Base-by-base conservation (phyloP, 1,139 yeast species). In the Insectozyma bohioensis region DNA sequence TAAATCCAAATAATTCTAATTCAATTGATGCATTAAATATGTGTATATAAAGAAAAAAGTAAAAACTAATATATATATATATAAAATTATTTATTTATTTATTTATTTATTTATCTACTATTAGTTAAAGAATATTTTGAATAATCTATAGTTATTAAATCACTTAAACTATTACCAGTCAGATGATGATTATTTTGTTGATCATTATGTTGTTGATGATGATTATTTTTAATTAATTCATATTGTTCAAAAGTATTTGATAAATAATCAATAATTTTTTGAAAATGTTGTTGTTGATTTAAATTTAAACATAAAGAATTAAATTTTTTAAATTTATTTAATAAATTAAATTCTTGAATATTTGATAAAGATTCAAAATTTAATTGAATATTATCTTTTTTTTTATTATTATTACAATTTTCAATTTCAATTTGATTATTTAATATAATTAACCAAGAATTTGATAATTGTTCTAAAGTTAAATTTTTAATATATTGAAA, bases 381-480 rank as follows among this genome's bases (percentile, higher is more conserved):
- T 12, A 54, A 46, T 19, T 63, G n/a, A 12, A 34, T 39, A 14
- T 39, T 43, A 10, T 37, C 38, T 3, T 34, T 38, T 11, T 33
- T 33, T 19, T 32, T 17, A 14, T 27, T 16, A 29, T 12, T 30
- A 23, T 13, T 17, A 9, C 20, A n/a, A 31, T 34, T 47, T 16
- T 42, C 35, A 26, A n/a, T 48, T 8, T 40, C 40, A 28, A 52
- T 50, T 24, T 73, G 80, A 11, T 30, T 22, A 16, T 30, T 22
- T 34, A 87, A 67, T 10, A 78, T 75, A 21, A 80, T 71, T 34
- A 75, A 62, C 86, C 95, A 86, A 10, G 94, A 85, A 39, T 77
- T 74, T 20, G 85, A 75, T 14, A 92, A 63, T 55, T 87, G 95
- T 47, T 86, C 95, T 52, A 82, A 79, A 24, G 95, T 92, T 52